Evolutionary conservation across 129 eudicot species (phyloP), one percentile per base, ranked within the genome.

Genomic region (Calendula officinalis): DNA sequence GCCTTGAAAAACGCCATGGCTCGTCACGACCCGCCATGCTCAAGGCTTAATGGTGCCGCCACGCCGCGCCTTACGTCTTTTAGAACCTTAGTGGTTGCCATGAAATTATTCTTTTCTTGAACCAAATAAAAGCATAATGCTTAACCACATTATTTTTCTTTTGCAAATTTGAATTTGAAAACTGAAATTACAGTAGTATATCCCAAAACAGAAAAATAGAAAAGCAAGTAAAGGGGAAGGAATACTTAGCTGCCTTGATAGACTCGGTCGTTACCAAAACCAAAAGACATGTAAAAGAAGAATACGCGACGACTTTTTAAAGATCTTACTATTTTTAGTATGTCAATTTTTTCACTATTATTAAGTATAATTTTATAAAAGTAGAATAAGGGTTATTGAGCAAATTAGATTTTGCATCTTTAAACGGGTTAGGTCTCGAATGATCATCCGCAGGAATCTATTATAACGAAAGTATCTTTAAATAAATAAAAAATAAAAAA

Each of bases 181-280:
- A 3, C 58, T 7, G 3, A 44, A 69, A 44, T 4, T 16, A 27
- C n/a, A n/a, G n/a, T n/a, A n/a, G n/a, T 12, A 22, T 17, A 10
- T n/a, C 30, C 30, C 1, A 22, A 22, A 1, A 22, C 30, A 22
- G 30, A 10, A 46, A 58, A 46, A 58, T 49, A 22, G 50, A 59
- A 60, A 49, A n/a, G 38, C 36, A n/a, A 50, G 40, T 4, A 60
- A 70, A 41, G 15, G 16, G 61, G 38, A 60, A 47, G 68, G 68
- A 60, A 60, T 60, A 44, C 5, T 48, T 22, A 0, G 30, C 30
- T 22, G 30, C 41, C 60, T 33, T 59, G 52, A 59, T 59, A 30
- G 44, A 59, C 68, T 22, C 5, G n/a, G 53, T 70, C 68, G 27
- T 51, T 30, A 70, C 61, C 53, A 60, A 70, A 60, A 48, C 61